Conservation (phyloP, 2,329 filamentous ascomycete species). For the Cadophora luteo-olivacea region DNA sequence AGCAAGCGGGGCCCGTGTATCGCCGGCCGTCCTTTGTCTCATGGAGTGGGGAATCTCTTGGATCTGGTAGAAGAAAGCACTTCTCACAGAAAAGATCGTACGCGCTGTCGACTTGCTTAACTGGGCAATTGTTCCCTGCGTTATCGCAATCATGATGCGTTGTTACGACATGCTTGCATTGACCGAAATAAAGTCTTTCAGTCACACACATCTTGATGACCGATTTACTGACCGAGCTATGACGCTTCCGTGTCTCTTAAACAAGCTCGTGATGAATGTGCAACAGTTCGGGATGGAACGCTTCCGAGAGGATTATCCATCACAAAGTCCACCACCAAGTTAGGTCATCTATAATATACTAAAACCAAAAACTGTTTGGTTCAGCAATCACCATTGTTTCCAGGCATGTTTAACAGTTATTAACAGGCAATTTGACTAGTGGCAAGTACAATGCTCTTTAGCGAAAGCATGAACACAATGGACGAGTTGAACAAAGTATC, state of each 20-base stretch:
- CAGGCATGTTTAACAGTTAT: too few species aligned
- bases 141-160: background rate
- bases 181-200: background rate
- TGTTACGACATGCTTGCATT: background rate
- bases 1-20: background rate
- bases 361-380: background rate
- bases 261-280: background rate
- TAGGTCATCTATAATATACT: background rate
- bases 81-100: background rate
- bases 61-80: background rate
- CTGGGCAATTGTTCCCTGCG: too few species aligned
- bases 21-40: background rate
- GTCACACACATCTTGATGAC: background rate
- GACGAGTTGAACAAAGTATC: too few species aligned
- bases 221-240: background rate
- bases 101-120: too few species aligned
- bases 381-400: background rate
- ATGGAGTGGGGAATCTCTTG: background rate
- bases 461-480: too few species aligned
- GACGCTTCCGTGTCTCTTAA: background rate
- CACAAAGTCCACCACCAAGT: background rate
- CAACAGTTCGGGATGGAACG: background rate
- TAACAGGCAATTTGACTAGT: too few species aligned
- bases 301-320: background rate
- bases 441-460: too few species aligned